These are phyloP conservation scores for Inga leiocalycina DNA, from an alignment of 306 rosid genomes.

Conservation along the genomic window DNA sequence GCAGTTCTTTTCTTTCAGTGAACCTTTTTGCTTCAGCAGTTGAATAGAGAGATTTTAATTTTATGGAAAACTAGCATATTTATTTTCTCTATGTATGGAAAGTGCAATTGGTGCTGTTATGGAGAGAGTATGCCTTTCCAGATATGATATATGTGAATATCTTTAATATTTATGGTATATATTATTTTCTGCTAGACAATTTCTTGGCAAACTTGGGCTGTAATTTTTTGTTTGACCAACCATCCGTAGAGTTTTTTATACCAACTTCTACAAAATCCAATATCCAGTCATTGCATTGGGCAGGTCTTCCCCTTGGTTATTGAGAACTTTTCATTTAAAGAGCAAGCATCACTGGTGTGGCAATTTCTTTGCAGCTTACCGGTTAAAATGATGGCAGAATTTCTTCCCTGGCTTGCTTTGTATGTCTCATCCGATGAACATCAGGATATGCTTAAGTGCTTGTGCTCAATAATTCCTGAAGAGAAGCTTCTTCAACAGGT, in stretches of 20 bases:
- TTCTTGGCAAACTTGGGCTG: background rate
- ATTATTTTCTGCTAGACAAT: background rate
- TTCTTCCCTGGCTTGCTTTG: constrained; percentile 40
- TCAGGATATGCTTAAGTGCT: constrained; percentile 33
- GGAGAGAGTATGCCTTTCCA: background rate
- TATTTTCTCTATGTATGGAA: background rate
- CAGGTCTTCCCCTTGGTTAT: constrained; percentile 45
- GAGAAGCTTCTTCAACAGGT: constrained; percentile 42
- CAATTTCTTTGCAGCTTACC: constrained; percentile 44
- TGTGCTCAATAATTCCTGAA: constrained; percentile 35
- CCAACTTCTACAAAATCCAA: background rate
- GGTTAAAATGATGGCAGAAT: constrained; percentile 39
- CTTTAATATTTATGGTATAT: background rate
- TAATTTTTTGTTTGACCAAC: background rate
- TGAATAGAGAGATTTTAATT: constrained; percentile 1
- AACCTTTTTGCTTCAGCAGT: background rate
- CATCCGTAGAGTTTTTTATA: background rate
- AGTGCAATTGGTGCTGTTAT: background rate
- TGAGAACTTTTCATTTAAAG: constrained; percentile 39
- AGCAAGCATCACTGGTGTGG: constrained; percentile 43
- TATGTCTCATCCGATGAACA: constrained; percentile 33
- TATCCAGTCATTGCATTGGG: constrained; percentile 16
- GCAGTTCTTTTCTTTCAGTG: background rate
- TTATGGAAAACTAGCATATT: background rate
- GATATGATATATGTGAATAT: background rate